Percentiles rank a stretch among this genome's conserved stretches.
These are phyloP conservation scores for Hygrophoropsis aurantiaca DNA, from an alignment of 768 basidiomycete species.

Conservation along the genomic window DNA sequence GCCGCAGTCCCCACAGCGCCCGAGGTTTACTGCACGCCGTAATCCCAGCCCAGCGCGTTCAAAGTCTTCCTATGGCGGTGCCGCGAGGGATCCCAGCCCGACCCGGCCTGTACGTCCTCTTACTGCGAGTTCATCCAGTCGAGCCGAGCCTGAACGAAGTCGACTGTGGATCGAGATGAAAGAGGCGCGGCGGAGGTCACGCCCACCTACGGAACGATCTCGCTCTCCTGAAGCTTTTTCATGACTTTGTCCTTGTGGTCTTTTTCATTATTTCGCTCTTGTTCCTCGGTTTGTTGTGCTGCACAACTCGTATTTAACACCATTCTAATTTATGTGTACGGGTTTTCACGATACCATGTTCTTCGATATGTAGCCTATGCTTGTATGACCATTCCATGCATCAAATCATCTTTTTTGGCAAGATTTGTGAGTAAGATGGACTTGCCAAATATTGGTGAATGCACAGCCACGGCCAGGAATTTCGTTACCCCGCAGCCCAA, in stretches of 20 bases:
- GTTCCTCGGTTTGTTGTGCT: slow-evolving; percentile 4
- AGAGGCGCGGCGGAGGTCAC: slow-evolving; percentile 47
- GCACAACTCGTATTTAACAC: neutral
- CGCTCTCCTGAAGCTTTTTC: slow-evolving; percentile 38
- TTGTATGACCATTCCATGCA: too few relatives aligned
- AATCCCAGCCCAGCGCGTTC: slow-evolving; percentile 40
- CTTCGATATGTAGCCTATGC: too few relatives aligned
- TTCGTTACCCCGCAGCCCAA: too few relatives aligned
- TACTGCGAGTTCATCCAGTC: slow-evolving; percentile 30
- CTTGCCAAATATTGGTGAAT: too few relatives aligned
- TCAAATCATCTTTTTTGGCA: too few relatives aligned
- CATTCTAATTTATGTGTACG: neutral
- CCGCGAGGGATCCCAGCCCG: slow-evolving; percentile 25
- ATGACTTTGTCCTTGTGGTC: slow-evolving; percentile 22
- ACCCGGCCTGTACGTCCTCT: slow-evolving; percentile 19
- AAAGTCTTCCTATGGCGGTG: slow-evolving; percentile 21
- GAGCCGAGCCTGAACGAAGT: slow-evolving; percentile 40
- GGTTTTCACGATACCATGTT: neutral
- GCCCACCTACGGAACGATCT: slow-evolving; percentile 44
- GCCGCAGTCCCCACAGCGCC: slow-evolving; percentile 27
- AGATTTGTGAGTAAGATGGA: too few relatives aligned
- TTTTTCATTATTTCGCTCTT: slow-evolving; percentile 1
- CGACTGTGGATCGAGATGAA: slow-evolving; percentile 57
- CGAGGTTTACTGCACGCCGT: slow-evolving; percentile 36
- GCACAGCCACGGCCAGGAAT: too few relatives aligned